Evolutionary conservation across 768 basidiomycete species (phyloP), one percentile per base, ranked within the genome.

Genomic region (Suillus lakei): DNA sequence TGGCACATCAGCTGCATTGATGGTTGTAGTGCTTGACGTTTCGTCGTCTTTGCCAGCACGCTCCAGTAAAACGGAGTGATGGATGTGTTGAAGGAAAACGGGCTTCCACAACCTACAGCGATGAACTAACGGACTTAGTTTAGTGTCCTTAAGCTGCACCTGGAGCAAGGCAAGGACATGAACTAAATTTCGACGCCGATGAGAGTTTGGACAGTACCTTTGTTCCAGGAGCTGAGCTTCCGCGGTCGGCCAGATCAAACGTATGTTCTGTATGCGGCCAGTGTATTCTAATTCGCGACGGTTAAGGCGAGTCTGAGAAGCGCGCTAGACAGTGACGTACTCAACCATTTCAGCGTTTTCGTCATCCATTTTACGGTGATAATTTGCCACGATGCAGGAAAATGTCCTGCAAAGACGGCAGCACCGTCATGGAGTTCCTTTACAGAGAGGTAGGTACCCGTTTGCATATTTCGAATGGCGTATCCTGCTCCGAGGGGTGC

Each of bases 391-490:
- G 75, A 72, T 13, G 68, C 69, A 0, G 75, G 74, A 63, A 68
- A 76, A 55, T 76, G 74, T 60, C 69, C 77, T 1, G 76, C 26
- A 0, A 74, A 48, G n/a, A 76, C 60, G 1, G 66, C 50, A 28
- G 67, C 68, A 26, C 3, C 1, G 12, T 12, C 0, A 13, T 6
- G 5, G 12, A 32, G 3, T 54, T 5, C 30, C 13, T 32, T 74
- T 5, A 76, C 59, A 28, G 76, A 68, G 34, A 76, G 23, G 38
- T 76, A 77, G 67, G 75, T 74, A 15, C 76, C 76, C 15, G 72
- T 74, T 59, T 76, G 73, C 56, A 74, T 48, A 66, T 76, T 76
- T 59, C 76, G 71, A 56, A 76, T 76, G 13, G 69, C 71, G 38
- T 77, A 65, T 9, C 75, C 75, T 12, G 76, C 72, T 50, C 75